These are phyloP conservation scores for Phytophthora rubi DNA, from an alignment of 352 stramenopile genomes.

Conservation along the genomic window DNA sequence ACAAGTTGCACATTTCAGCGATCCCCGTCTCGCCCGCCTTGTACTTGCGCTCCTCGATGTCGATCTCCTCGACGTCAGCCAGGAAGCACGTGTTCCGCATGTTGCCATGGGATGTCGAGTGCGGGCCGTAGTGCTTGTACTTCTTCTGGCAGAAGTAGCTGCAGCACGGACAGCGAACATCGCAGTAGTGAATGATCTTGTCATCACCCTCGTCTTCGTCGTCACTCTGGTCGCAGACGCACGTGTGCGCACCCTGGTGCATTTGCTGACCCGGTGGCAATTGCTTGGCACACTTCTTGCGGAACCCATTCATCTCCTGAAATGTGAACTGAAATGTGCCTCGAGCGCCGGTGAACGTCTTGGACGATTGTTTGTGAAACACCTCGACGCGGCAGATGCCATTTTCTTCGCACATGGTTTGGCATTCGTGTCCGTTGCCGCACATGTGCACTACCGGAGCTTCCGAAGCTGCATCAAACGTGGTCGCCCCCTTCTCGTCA, in stretches of 20 bases:
- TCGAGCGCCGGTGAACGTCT: constrained; percentile 66
- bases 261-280: constrained; percentile 50
- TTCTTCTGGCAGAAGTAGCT: constrained; percentile 81
- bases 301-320: constrained; percentile 82
- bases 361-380: constrained; percentile 70
- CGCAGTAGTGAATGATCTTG: constrained; percentile 66
- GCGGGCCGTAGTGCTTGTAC: constrained; percentile 52
- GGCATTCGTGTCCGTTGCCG: constrained; percentile 56
- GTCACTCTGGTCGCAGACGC: constrained; percentile 30
- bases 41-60: constrained; percentile 81
- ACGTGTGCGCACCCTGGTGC: constrained; percentile 58
- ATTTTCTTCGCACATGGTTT: constrained; percentile 56
- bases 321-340: constrained; percentile 73
- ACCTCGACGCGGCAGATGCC: constrained; percentile 78
- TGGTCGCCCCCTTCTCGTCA: constrained; percentile 37
- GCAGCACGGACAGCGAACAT: constrained; percentile 73
- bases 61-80: constrained; percentile 60
- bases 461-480: constrained; percentile 51
- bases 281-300: constrained; percentile 62
- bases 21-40: constrained; percentile 62
- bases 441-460: constrained; percentile 71
- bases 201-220: constrained; percentile 13
- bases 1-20: constrained; percentile 85
- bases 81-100: constrained; percentile 84
- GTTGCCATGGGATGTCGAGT: constrained; percentile 80